phyloP scores from a whole-genome alignment of 169 alveolate species.

The Cryptosporidium muris region DNA sequence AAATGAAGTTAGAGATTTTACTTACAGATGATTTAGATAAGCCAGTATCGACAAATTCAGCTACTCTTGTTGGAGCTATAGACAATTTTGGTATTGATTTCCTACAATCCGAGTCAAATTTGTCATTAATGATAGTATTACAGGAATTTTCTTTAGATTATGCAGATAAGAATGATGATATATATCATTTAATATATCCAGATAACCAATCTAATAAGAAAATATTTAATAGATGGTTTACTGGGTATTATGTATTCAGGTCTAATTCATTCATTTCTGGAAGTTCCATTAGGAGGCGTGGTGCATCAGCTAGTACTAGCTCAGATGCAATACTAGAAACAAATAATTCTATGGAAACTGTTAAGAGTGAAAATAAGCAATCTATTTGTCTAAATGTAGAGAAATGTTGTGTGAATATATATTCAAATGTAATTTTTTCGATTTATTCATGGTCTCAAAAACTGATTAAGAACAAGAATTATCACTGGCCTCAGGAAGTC shows the following conservation, averaged over 20 bases:
- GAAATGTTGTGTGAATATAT: conserved; percentile 42
- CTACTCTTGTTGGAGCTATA: conserved; percentile 20
- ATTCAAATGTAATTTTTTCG: conserved; percentile 33
- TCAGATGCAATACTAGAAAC: conserved; percentile 43
- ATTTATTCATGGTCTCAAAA: background rate
- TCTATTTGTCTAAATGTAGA: conserved; percentile 38
- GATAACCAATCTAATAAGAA: background rate
- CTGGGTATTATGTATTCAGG: conserved; percentile 12
- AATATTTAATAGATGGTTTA: conserved; percentile 48
- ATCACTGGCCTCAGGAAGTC: too few species aligned
- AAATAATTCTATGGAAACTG: conserved; percentile 13
- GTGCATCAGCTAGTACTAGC: conserved; percentile 22
- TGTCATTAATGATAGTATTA: conserved; percentile 20
- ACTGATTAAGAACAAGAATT: too few species aligned
- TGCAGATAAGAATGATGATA: conserved; percentile 2
- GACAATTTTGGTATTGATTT: conserved; percentile 50
- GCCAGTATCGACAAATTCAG: background rate
- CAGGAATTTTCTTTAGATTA: conserved; percentile 59
- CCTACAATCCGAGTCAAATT: conserved; percentile 43
- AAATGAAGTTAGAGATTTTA: conserved; percentile 36
- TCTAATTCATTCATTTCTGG: conserved; percentile 18
- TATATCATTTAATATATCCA: conserved; percentile 39
- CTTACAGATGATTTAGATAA: conserved; percentile 5
- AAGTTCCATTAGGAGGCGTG: conserved; percentile 12
- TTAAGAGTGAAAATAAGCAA: conserved; percentile 1